Evolutionary conservation across 108 stramenopile species (phyloP).

Genomic region (Pseudonitzschia multiseries): DNA sequence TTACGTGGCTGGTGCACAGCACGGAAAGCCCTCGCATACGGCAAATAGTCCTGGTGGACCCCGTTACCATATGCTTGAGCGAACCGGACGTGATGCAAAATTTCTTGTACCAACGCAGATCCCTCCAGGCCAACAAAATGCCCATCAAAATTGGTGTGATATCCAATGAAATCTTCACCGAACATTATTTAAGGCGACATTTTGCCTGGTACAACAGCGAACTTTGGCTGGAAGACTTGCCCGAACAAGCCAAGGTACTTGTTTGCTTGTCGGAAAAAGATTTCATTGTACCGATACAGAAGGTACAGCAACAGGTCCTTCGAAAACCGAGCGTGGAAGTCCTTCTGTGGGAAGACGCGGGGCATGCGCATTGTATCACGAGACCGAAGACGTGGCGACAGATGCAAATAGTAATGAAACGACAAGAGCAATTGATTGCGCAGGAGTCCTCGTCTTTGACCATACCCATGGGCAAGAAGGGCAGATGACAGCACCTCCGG

Average conservation of each 20-base stretch:
- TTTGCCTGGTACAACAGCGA: conserved; percentile 91
- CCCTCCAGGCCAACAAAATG: conserved; percentile 15
- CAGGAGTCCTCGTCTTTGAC: conserved; percentile 2
- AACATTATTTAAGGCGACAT: conserved; percentile 77
- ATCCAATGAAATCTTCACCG: conserved; percentile 73
- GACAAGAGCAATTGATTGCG: conserved; percentile 10
- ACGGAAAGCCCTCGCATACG: conserved; percentile 26
- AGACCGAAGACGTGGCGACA: conserved; percentile 38
- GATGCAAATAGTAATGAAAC: conserved; percentile 29
- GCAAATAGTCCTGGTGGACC: conserved; percentile 73
- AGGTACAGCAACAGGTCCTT: conserved; percentile 56
- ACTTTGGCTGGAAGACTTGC: conserved; percentile 85
- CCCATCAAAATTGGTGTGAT: conserved; percentile 56
- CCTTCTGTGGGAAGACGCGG: conserved; percentile 43
- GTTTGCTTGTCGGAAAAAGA: conserved; percentile 71
- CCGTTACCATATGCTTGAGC: conserved; percentile 79
- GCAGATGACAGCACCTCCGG: not conserved
- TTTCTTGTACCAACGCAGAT: conserved; percentile 61
- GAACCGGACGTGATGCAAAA: conserved; percentile 84
- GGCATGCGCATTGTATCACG: conserved; percentile 41
- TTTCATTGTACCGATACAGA: conserved; percentile 66
- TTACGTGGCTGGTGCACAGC: conserved; percentile 70
- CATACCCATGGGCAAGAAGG: not conserved
- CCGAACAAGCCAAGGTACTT: conserved; percentile 44
- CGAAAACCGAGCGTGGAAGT: conserved; percentile 14